A percentile compares a stretch with the other conserved stretches of the same genome.
Evolutionary conservation across 768 basidiomycete genomes (phyloP).

Genomic region (Cytidiella melzeri): DNA sequence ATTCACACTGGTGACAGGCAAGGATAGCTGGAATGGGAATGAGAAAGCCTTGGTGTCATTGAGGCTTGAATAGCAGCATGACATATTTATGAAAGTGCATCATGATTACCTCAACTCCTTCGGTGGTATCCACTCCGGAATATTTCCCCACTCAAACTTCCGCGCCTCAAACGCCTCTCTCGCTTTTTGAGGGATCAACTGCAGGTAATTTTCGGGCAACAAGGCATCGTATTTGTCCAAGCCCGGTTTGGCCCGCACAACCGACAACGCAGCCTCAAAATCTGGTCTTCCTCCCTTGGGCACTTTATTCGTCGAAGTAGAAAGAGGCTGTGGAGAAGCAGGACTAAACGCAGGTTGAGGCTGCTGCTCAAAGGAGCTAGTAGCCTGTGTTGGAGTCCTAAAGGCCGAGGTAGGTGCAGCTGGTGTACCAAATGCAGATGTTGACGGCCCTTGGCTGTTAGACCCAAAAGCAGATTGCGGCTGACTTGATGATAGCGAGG

Average conservation of each 20-base stretch:
- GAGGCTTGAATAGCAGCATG: not conserved
- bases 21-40: too few species aligned
- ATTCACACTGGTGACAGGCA: too few species aligned
- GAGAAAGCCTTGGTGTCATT: too few species aligned
- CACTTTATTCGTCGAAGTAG: conserved; percentile 3
- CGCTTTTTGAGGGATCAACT: conserved; percentile 44
- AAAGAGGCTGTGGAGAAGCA: conserved; percentile 7
- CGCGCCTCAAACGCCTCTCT: conserved; percentile 46
- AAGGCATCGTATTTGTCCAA: conserved; percentile 48
- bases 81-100: too few species aligned
- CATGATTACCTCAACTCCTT: conserved; percentile 33
- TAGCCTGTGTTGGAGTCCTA: not conserved
- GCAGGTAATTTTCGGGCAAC: conserved; percentile 54
- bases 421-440: conserved; percentile 5
- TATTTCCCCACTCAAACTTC: conserved; percentile 61
- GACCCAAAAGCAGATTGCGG: conserved; percentile 8
- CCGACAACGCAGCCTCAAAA: conserved; percentile 25
- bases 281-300: conserved; percentile 21
- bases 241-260: conserved; percentile 35
- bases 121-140: conserved; percentile 75
- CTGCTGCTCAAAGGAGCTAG: conserved; percentile 1
- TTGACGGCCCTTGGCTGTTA: not conserved
- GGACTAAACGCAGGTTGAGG: conserved; percentile 1
- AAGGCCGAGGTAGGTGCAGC: conserved; percentile 5
- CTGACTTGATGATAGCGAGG: too few species aligned